Evolutionary conservation across 1,284 basidiomycete species (phyloP).

Genomic region (Malassezia sp.): DNA sequence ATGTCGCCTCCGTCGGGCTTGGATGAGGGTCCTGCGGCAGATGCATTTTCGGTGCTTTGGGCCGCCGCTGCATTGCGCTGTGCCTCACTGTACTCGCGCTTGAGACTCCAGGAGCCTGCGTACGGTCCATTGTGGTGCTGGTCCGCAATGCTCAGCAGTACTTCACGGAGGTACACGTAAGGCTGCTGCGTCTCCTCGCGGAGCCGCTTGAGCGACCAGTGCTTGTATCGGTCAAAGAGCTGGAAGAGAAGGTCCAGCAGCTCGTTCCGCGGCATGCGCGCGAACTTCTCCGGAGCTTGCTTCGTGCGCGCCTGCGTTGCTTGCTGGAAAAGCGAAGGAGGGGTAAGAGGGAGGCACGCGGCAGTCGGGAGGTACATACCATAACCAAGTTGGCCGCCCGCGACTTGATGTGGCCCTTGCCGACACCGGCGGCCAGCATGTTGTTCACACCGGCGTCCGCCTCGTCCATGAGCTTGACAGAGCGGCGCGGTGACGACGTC

Average conservation of each 20-base stretch:
- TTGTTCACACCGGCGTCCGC: slow-evolving; percentile 45
- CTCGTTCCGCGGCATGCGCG: slow-evolving; percentile 76
- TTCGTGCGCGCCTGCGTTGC: slow-evolving; percentile 8
- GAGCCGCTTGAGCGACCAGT: slow-evolving; percentile 71
- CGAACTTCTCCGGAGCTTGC: slow-evolving; percentile 57
- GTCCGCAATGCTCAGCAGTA: slow-evolving; percentile 66
- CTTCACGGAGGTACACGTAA: slow-evolving; percentile 77
- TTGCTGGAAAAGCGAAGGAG: too few relatives aligned
- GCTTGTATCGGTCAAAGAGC: slow-evolving; percentile 65
- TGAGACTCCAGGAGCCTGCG: slow-evolving; percentile 48
- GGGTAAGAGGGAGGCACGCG: too few relatives aligned
- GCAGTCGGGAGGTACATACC: too few relatives aligned
- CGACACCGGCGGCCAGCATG: slow-evolving; percentile 42
- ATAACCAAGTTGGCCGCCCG: slow-evolving; percentile 22
- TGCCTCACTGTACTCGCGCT: slow-evolving; percentile 27
- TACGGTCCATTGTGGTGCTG: slow-evolving; percentile 66
- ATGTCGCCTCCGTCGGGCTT: background rate
- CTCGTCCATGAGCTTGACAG: slow-evolving; percentile 48
- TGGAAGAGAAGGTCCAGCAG: slow-evolving; percentile 73
- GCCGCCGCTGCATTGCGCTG: background rate
- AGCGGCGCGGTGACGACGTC: slow-evolving; percentile 48
- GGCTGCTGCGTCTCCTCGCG: slow-evolving; percentile 78
- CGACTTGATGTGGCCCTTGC: slow-evolving; percentile 24
- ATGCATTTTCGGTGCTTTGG: background rate
- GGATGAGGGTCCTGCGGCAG: background rate